Conservation (phyloP, 805 yeast species). For the Starmera caribaea region DNA sequence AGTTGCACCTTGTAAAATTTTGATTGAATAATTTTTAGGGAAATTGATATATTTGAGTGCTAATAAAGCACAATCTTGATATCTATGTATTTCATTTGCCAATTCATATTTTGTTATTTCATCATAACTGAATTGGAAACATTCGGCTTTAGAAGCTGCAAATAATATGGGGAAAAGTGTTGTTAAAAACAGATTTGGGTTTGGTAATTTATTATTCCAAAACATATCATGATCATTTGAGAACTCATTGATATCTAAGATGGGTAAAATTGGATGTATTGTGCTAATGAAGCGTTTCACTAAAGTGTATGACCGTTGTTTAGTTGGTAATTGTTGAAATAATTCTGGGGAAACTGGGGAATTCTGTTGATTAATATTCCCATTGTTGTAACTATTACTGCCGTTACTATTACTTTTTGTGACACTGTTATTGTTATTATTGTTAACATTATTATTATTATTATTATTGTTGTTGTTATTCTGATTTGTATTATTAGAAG, state of each 20-base stretch:
- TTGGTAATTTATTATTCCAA: constrained; percentile 29
- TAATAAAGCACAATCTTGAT: constrained; percentile 38
- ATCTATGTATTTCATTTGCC: constrained; percentile 38
- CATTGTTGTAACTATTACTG: no score
- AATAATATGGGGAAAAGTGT: constrained; percentile 43
- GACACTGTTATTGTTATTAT: background rate
- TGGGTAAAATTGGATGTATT: constrained; percentile 47
- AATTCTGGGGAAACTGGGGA: constrained; percentile 18
- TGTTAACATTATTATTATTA: background rate
- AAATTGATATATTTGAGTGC: constrained; percentile 40
- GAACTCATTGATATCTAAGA: constrained; percentile 37
- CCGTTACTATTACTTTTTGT: background rate
- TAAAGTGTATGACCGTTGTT: constrained; percentile 35
- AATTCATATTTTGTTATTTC: constrained; percentile 19
- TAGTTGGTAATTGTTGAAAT: constrained; percentile 34
- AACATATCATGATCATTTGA: constrained; percentile 35
- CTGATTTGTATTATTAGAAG: no score
- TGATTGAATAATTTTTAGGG: constrained; percentile 34
- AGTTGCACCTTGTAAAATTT: constrained; percentile 37
- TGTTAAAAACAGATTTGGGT: constrained; percentile 36
- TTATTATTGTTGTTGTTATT: background rate
- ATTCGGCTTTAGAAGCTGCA: constrained; percentile 50
- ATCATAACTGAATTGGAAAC: constrained; percentile 43
- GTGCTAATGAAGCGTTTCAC: constrained; percentile 39
- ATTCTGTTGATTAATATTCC: constrained; percentile 6